Conservation (phyloP, 1,284 basidiomycete genomes). For the Vanrija sp. region DNA sequence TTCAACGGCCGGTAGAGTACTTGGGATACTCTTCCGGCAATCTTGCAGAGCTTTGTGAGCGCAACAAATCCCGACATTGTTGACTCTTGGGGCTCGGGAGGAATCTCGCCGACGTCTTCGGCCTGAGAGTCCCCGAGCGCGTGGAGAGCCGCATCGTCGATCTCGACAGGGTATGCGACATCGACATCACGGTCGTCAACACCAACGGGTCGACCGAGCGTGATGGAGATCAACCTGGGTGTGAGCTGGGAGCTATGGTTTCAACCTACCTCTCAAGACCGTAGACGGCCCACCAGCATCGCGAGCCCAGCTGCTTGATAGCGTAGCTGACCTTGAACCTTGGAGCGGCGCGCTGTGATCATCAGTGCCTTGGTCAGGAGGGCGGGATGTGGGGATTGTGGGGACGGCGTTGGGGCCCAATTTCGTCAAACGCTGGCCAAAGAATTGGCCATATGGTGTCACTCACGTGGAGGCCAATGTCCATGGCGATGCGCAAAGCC, state of each 20-base stretch:
- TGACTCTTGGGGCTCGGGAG: slow-evolving; percentile 47
- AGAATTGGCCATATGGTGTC: neutral
- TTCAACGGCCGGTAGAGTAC: slow-evolving; percentile 42
- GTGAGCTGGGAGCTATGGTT: neutral
- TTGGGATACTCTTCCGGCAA: slow-evolving; percentile 66
- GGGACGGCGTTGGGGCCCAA: too few species aligned
- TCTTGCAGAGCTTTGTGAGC: slow-evolving; percentile 71
- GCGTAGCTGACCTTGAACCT: slow-evolving; percentile 64
- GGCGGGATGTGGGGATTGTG: too few species aligned
- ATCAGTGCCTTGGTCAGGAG: neutral
- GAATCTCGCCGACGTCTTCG: slow-evolving; percentile 47
- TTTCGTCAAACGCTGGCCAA: neutral
- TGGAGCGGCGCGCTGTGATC: slow-evolving; percentile 67
- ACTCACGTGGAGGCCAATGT: slow-evolving; percentile 81
- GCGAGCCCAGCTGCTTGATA: slow-evolving; percentile 79
- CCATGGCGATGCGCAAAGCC: slow-evolving; percentile 77
- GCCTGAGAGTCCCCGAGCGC: slow-evolving; percentile 32
- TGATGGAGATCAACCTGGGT: slow-evolving; percentile 74
- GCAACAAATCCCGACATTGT: slow-evolving; percentile 73
- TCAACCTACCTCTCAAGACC: slow-evolving; percentile 58
- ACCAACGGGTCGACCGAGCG: slow-evolving; percentile 61
- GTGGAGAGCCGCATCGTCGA: slow-evolving; percentile 71
- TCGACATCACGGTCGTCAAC: slow-evolving; percentile 52
- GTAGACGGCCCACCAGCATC: slow-evolving; percentile 89
- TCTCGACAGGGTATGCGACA: slow-evolving; percentile 65